Percentiles rank a stretch among this genome's conserved stretches.
Evolutionary conservation across 257 asterid species (phyloP).

Genomic region (Solanum chaucha): DNA sequence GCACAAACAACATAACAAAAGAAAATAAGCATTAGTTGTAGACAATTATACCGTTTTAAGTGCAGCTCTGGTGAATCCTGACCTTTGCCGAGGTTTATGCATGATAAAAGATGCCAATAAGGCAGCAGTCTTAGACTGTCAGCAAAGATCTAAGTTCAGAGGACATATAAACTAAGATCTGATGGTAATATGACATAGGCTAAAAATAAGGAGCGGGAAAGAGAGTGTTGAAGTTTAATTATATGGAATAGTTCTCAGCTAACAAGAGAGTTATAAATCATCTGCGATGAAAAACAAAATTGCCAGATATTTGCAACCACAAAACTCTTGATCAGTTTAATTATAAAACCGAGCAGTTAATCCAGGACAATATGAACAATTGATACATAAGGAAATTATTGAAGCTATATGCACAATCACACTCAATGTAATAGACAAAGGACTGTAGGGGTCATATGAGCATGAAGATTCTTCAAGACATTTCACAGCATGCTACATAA

Average conservation of each 20-base stretch:
- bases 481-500: background rate
- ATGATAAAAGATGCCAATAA: conserved; percentile 77
- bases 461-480: background rate
- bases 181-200: background rate
- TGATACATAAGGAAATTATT: background rate
- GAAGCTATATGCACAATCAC: background rate
- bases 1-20: background rate
- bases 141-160: conserved; percentile 12
- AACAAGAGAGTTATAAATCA: background rate
- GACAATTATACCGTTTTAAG: conserved; percentile 48
- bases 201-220: background rate
- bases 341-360: background rate
- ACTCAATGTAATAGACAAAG: background rate
- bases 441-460: background rate
- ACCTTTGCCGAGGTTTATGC: conserved; percentile 58
- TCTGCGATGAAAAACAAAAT: background rate
- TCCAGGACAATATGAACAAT: background rate
- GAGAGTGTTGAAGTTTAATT: background rate
- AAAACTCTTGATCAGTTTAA: background rate
- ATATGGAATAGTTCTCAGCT: background rate
- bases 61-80: conserved; percentile 73
- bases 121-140: conserved; percentile 75
- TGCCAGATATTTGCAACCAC: background rate
- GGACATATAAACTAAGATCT: background rate
- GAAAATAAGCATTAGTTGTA: background rate